phyloP scores from a whole-genome alignment of 225 moss, liverwort and hornwort genomes.

The Anthoceros angustus region DNA sequence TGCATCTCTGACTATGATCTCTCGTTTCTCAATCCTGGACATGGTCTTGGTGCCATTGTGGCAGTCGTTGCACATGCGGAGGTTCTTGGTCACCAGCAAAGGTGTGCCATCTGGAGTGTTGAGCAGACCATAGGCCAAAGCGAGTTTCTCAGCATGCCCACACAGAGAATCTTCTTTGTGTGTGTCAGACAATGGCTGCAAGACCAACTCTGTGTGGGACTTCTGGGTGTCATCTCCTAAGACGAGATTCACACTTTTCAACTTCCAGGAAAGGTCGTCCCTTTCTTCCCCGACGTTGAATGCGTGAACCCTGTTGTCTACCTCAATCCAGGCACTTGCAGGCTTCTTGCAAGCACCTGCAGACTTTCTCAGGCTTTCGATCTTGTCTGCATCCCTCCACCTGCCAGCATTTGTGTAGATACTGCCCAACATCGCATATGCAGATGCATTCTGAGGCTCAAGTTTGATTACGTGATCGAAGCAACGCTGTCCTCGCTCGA shows the following conservation, averaged over 20 bases:
- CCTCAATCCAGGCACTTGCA: neutral
- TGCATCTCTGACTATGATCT: neutral
- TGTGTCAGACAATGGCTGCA: neutral
- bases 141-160: neutral
- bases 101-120: neutral
- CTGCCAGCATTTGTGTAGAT: neutral
- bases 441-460: neutral
- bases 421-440: neutral
- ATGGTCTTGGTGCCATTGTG: neutral
- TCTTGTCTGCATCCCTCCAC: neutral
- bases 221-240: neutral
- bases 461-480: neutral
- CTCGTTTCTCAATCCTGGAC: neutral
- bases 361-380: neutral
- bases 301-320: neutral
- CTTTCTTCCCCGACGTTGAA: neutral
- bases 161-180: neutral
- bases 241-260: neutral
- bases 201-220: slow-evolving; percentile 1
- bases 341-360: slow-evolving; percentile 1
- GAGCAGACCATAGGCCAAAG: neutral
- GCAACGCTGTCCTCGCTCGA: neutral
- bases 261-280: neutral
- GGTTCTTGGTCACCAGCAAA: neutral
- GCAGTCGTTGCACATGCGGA: neutral